Base-by-base conservation (phyloP, 768 basidiomycete genomes). In the Lactarius vividus region DNA sequence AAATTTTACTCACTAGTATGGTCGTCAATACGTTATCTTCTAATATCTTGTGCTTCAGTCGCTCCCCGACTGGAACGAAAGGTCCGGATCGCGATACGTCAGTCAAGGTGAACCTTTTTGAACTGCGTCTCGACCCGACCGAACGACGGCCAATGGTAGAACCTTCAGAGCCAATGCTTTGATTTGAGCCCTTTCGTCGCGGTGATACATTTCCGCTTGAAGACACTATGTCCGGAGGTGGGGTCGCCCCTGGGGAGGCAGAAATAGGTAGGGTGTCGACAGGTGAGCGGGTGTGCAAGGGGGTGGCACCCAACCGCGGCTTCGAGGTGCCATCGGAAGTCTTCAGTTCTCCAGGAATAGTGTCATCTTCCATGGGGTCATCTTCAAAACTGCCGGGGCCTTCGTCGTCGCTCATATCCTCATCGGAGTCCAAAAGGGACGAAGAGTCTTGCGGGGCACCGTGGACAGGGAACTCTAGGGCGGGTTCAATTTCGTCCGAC, bases 301-400 rank as follows among this genome's bases (percentile, higher is more conserved):
- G 46, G 39, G 61, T n/a, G 11, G 33, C 53, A 11, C 65, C 23
- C 35, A 29, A 31, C 37, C 61, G 62, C 11, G 64, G n/a, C 37
- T 65, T 61, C 23, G 69, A 26, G 37, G 46, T 33, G 39, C 57
- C 56, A 26, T 63, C 67, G 16, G 69, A 31, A 35, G 73, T 46
- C 55, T 62, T 68, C 3, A 84, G 78, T 49, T 88, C 87, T 28
- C 91, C 90, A 69, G 86, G 83, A 82, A 91, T 88, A 31, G 83
- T 84, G 57, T 94, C 88, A 67, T 93, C 91, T 70, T 93, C 92
- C 87, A 92, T 90, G 0, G 78, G 83, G 57, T 91, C 90, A 70
- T 91, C 90, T 67, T 91, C 89, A 11, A 87, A 88, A 73, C 87
- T 90, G 2, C 87, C 87, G 6, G 86, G 84, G 59, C 87, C 88